Evolutionary conservation across 371 early-diverging fungal species (phyloP), one percentile per base, ranked within the genome.

Genomic region (Syncephalis fuscata): DNA sequence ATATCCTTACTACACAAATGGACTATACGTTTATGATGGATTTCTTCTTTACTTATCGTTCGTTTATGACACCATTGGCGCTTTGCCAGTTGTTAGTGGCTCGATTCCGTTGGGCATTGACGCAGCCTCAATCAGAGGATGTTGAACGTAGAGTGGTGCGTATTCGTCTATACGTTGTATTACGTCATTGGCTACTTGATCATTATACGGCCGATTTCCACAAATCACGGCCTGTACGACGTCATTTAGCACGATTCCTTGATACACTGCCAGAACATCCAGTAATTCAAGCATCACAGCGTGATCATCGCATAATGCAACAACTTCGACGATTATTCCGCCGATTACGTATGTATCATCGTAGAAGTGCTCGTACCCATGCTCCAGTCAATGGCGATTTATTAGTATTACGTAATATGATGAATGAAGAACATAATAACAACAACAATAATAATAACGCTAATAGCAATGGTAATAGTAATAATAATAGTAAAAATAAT

Each of bases 21-120:
- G 81, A 80, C 47, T 80, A 80, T 53, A 67, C 70, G 1, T 72
- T 77, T 43, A 63, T 80, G 64, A 73, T 76, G 26, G 81, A 80
- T 46, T 80, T 80, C 48, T 80, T 78, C 52, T 57, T 80, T 37
- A 76, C 75, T 15, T 80, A 72, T 45, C 76, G 81, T 17, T 61
- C 68, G 5, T 80, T 80, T 32, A 68, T 77, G 44, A 61, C 74
- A 0, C 73, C 78, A 4, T 39, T 69, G 15, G 67, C 72, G 20
- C 53, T 80, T 16, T 67, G 73, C 46, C 66, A 68, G 44, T 54
- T 77, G 2, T 50, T 80, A 21, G 65, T 77, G 25, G 58, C 71
- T n/a, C 64, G 81, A 2, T 76, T 76, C 44, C 64, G 60, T 11
- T 78, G 76, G 76, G 72, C 75, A 20, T 42, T 80, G 19, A 63